Percentiles rank a stretch among this genome's conserved stretches.
Evolutionary conservation across 345 rosid genomes (phyloP).

Genomic region (Ricinus communis): DNA sequence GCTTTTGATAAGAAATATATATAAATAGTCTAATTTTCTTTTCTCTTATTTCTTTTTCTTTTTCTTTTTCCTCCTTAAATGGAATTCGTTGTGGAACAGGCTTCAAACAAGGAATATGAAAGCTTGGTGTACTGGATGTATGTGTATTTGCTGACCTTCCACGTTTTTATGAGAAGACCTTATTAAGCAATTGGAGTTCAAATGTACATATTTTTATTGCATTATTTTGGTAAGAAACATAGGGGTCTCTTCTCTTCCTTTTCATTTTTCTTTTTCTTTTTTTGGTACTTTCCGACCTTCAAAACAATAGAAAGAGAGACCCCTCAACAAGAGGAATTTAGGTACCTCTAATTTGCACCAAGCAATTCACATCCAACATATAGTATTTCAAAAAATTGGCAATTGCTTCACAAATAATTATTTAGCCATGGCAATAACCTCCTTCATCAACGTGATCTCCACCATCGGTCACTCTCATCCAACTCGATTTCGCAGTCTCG

Average conservation of each 20-base stretch:
- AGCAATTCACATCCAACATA: constrained; percentile 21
- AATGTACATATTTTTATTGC: constrained; percentile 35
- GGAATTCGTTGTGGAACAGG: constrained; percentile 57
- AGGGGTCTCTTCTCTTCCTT: constrained; percentile 1
- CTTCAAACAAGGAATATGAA: constrained; percentile 50
- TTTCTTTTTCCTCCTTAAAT: constrained; percentile 21
- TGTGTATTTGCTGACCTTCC: constrained; percentile 61
- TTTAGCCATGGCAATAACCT: constrained; percentile 1
- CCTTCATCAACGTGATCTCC: too few species aligned
- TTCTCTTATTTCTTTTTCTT: constrained; percentile 7
- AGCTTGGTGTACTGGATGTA: constrained; percentile 61
- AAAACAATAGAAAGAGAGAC: background rate
- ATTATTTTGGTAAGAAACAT: constrained; percentile 25
- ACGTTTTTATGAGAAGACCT: constrained; percentile 60
- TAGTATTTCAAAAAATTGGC: constrained; percentile 25
- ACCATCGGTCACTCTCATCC: background rate
- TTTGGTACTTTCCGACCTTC: background rate
- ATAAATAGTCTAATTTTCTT: background rate
- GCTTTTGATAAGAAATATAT: background rate
- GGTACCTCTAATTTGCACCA: constrained; percentile 18
- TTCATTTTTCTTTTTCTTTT: background rate
- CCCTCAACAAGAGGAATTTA: constrained; percentile 3
- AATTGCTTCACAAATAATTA: background rate
- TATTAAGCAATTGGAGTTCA: constrained; percentile 38
- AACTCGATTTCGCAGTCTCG: too few species aligned